A percentile compares a stretch with the other conserved stretches of the same genome.
Conservation (phyloP, 805 yeast species). For the Yarrowia phangngaensis region DNA sequence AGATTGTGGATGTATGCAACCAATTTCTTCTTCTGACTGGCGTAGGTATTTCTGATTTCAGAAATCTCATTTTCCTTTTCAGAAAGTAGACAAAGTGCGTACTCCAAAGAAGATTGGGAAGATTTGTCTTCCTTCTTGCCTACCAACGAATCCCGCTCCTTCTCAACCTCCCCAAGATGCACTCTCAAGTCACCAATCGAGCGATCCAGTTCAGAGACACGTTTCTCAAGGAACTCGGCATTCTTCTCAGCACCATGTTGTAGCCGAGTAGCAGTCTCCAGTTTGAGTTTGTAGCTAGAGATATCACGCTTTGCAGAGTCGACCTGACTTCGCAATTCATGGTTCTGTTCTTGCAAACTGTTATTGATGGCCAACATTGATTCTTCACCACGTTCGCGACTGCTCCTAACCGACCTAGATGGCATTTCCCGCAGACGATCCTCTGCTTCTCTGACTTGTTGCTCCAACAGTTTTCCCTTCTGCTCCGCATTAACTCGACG, state of each 20-base stretch:
- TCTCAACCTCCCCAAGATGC: conserved; percentile 11
- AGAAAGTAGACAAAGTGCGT: conserved; percentile 14
- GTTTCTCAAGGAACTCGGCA: conserved; percentile 17
- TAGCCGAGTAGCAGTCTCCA: conserved; percentile 7
- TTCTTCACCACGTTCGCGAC: not conserved
- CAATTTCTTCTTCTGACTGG: conserved; percentile 27
- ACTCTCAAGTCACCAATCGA: conserved; percentile 13
- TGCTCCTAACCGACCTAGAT: not conserved
- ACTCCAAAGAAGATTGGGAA: conserved; percentile 14
- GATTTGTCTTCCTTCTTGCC: not conserved
- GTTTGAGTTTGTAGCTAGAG: conserved; percentile 1
- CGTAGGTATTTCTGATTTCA: not conserved
- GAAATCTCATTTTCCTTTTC: conserved; percentile 19
- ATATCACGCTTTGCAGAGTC: conserved; percentile 3
- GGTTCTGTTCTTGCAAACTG: conserved; percentile 16
- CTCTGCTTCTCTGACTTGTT: conserved; percentile 15
- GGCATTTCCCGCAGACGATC: conserved; percentile 3
- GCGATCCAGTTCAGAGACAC: conserved; percentile 8
- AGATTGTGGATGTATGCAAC: conserved; percentile 11
- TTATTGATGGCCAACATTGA: conserved; percentile 13
- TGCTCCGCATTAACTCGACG: conserved; percentile 12
- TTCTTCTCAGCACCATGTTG: conserved; percentile 18
- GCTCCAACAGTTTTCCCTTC: conserved; percentile 16
- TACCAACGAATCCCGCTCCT: conserved; percentile 8
- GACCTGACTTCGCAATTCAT: conserved; percentile 1